These are phyloP conservation scores for Leccinum disarticulatum DNA, from an alignment of 768 basidiomycete species.

Conservation along the genomic window DNA sequence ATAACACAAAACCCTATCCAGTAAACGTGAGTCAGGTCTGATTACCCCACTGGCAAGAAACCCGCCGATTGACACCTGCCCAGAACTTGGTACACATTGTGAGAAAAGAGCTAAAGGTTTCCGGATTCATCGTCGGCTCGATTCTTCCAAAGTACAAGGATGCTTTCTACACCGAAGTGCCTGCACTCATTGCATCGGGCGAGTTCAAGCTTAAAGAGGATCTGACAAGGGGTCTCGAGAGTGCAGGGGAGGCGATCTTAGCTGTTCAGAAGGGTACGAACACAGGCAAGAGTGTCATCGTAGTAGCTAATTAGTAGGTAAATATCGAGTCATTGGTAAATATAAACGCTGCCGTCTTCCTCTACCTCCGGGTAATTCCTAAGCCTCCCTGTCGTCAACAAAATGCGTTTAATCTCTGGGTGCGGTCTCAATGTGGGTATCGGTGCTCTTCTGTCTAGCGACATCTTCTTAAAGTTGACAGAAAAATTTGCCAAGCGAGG, in stretches of 20 bases:
- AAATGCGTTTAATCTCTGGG: constrained; percentile 1
- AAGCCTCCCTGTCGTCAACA: constrained; percentile 32
- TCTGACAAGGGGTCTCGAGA: constrained; percentile 43
- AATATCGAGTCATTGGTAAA: background rate
- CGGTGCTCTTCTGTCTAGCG: constrained; percentile 2
- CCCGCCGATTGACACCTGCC: background rate
- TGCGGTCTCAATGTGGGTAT: constrained; percentile 12
- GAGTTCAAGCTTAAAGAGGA: constrained; percentile 51
- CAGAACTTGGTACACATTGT: constrained; percentile 44
- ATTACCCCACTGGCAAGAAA: constrained; percentile 8
- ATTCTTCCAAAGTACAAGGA: constrained; percentile 34
- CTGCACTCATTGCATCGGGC: constrained; percentile 42
- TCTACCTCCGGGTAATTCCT: constrained; percentile 20
- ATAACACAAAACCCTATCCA: constrained; percentile 11
- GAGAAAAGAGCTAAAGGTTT: constrained; percentile 39
- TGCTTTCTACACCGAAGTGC: constrained; percentile 44
- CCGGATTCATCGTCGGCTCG: constrained; percentile 42
- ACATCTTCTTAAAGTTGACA: constrained; percentile 18
- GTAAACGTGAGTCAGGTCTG: constrained; percentile 8
- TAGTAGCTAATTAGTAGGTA: constrained; percentile 11
- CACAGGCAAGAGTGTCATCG: constrained; percentile 26
- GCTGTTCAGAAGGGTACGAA: constrained; percentile 38
- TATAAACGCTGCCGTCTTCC: constrained; percentile 26
- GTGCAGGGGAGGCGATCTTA: constrained; percentile 38
- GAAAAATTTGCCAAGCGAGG: constrained; percentile 24